A percentile compares a stretch with the other conserved stretches of the same genome.
phyloP scores from a whole-genome alignment of 495 filamentous ascomycete genomes.

The Neurospora sp. region DNA sequence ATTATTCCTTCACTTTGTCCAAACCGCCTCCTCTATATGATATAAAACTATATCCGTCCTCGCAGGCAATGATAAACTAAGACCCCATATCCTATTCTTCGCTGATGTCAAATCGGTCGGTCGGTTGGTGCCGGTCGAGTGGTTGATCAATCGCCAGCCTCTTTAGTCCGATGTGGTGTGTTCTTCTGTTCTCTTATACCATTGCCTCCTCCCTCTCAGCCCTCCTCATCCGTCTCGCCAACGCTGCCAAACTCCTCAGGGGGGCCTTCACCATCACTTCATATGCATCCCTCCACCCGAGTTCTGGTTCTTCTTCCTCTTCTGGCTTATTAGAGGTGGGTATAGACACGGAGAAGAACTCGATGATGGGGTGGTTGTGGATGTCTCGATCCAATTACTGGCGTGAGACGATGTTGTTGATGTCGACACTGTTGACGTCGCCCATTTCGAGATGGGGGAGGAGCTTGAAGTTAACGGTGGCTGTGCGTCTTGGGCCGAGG shows the following conservation, averaged over 20 bases:
- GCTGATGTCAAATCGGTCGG: neutral
- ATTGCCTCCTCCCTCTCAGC: neutral
- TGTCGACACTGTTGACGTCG: neutral
- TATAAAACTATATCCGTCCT: no score
- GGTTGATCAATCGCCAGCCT: neutral
- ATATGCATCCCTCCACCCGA: neutral
- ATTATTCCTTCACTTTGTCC: no score
- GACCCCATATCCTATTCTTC: neutral
- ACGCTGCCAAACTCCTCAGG: neutral
- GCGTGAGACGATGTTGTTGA: neutral
- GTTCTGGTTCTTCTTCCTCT: neutral
- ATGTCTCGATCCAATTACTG: no score
- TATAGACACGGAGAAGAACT: neutral
- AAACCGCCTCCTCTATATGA: no score
- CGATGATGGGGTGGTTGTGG: neutral
- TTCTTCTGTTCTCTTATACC: neutral
- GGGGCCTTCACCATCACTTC: neutral
- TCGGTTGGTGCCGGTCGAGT: neutral
- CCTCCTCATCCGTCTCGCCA: neutral
- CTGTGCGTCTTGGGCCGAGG: neutral
- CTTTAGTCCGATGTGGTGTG: neutral
- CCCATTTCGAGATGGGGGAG: neutral
- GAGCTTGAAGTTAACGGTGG: neutral
- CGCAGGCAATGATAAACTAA: neutral
- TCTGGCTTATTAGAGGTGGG: neutral